A percentile compares a stretch with the other conserved stretches of the same genome.
Conservation (phyloP, 169 alveolate species). For the Hepatocystis sp. region DNA sequence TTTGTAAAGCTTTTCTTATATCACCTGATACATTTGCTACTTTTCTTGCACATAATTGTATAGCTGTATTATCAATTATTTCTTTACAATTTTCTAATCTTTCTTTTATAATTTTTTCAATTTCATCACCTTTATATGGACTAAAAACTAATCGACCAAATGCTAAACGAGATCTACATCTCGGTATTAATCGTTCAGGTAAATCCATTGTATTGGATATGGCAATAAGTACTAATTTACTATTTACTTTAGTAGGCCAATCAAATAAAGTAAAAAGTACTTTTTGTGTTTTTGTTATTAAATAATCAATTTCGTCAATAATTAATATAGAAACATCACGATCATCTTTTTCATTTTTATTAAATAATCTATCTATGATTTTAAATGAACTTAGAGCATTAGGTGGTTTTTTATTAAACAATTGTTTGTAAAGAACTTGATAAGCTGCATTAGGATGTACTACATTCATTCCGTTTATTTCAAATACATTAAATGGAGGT, state of each 20-base stretch:
- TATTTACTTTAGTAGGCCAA: slow-evolving; percentile 87
- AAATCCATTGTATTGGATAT: slow-evolving; percentile 91
- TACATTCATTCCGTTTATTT: slow-evolving; percentile 84
- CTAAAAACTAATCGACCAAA: slow-evolving; percentile 86
- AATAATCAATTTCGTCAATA: slow-evolving; percentile 86
- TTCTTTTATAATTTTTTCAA: slow-evolving; percentile 79
- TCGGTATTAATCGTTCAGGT: slow-evolving; percentile 85
- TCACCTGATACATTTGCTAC: slow-evolving; percentile 88
- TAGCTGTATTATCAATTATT: slow-evolving; percentile 78
- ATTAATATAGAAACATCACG: slow-evolving; percentile 76
- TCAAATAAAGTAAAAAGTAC: slow-evolving; percentile 90
- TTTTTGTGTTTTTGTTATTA: slow-evolving; percentile 84
- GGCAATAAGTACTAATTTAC: slow-evolving; percentile 87
- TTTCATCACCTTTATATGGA: slow-evolving; percentile 88
- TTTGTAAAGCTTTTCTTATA: slow-evolving; percentile 87
- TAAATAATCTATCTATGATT: slow-evolving; percentile 51
- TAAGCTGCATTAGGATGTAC: slow-evolving; percentile 84
- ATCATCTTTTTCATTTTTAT: slow-evolving; percentile 28
- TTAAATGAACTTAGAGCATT: slow-evolving; percentile 61
- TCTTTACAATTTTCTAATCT: slow-evolving; percentile 61
- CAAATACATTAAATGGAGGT: slow-evolving; percentile 83
- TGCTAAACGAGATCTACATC: slow-evolving; percentile 85
- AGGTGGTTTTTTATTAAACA: slow-evolving; percentile 52
- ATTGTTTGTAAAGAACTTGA: slow-evolving; percentile 78
- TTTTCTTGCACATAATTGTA: slow-evolving; percentile 87